A percentile compares a stretch with the other conserved stretches of the same genome.
Conservation (phyloP, 2,329 filamentous ascomycete genomes). For the Phaeosphaeriaceae sp. region DNA sequence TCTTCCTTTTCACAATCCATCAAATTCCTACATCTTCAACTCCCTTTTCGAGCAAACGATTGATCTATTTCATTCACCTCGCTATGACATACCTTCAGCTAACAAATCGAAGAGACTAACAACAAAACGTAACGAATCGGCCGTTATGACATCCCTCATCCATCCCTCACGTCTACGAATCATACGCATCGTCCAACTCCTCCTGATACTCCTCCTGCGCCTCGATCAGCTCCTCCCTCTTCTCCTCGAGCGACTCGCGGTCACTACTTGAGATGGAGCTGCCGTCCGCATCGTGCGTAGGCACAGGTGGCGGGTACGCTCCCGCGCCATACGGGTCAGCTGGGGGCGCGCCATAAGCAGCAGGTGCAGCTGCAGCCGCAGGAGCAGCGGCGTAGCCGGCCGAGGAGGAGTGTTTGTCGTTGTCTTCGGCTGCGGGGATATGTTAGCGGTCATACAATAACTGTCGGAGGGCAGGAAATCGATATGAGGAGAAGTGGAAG, state of each 20-base stretch:
- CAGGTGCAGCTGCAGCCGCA: slow-evolving; percentile 22
- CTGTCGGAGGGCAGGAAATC: too few relatives aligned
- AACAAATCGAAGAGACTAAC: not conserved
- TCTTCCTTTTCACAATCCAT: not conserved
- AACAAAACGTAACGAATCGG: not conserved
- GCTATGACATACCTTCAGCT: not conserved
- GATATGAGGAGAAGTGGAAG: too few relatives aligned
- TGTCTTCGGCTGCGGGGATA: slow-evolving; percentile 35
- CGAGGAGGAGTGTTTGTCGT: slow-evolving; percentile 33
- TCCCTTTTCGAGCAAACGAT: not conserved
- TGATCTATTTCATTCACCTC: not conserved
- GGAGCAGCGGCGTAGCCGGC: slow-evolving; percentile 22
- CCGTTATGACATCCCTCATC: slow-evolving; percentile 1
- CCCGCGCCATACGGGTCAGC: slow-evolving; percentile 21
- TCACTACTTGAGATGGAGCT: slow-evolving; percentile 49
- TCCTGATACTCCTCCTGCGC: slow-evolving; percentile 62
- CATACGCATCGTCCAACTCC: slow-evolving; percentile 48
- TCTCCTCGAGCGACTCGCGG: slow-evolving; percentile 58
- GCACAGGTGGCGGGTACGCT: slow-evolving; percentile 39
- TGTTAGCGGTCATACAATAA: not conserved
- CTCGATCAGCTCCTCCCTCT: slow-evolving; percentile 62
- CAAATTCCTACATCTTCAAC: not conserved
- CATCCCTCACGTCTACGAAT: slow-evolving; percentile 6
- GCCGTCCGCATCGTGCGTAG: slow-evolving; percentile 54
- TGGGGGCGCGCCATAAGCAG: slow-evolving; percentile 19